phyloP scores from a whole-genome alignment of 2,329 filamentous ascomycete genomes.

The Graphilbum fragrans region DNA sequence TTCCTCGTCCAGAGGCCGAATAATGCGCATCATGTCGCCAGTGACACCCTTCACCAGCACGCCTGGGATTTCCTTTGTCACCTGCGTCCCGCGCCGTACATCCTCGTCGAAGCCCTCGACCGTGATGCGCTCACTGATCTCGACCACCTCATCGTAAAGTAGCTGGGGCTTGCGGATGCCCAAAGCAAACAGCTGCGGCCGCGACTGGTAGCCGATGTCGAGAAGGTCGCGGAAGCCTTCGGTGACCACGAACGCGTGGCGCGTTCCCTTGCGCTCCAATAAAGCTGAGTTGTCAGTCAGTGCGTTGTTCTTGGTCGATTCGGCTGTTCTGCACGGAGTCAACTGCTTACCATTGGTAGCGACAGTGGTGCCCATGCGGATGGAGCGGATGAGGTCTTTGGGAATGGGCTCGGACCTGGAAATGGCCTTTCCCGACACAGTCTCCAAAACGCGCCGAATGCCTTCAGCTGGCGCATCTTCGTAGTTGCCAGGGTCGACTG shows the following conservation, averaged over 20 bases:
- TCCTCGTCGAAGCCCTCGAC: slow-evolving; percentile 20
- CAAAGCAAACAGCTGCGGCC: slow-evolving; percentile 9
- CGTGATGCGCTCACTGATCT: slow-evolving; percentile 9
- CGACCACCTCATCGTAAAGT: slow-evolving; percentile 10
- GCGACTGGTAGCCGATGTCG: slow-evolving; percentile 9
- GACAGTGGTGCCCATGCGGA: slow-evolving; percentile 5
- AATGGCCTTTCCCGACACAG: neutral
- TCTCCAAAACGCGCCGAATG: slow-evolving; percentile 25
- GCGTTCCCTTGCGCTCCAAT: slow-evolving; percentile 9
- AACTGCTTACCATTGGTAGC: neutral
- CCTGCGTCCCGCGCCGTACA: slow-evolving; percentile 20
- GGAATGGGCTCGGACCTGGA: neutral
- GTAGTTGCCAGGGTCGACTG: slow-evolving; percentile 56
- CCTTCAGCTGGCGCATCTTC: slow-evolving; percentile 58
- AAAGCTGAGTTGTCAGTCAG: too few relatives aligned
- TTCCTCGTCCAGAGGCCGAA: slow-evolving; percentile 14
- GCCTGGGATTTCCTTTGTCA: slow-evolving; percentile 18
- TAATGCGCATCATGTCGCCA: slow-evolving; percentile 18
- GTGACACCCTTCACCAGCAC: slow-evolving; percentile 20
- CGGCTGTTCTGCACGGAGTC: too few relatives aligned
- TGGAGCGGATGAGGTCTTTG: slow-evolving; percentile 8
- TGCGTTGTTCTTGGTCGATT: too few relatives aligned
- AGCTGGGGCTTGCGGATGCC: slow-evolving; percentile 5
- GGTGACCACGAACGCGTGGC: slow-evolving; percentile 9
- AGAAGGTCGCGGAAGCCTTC: slow-evolving; percentile 9